Evolutionary conservation across 1,284 basidiomycete genomes (phyloP).

Genomic region (Fomitopsis pinicola): DNA sequence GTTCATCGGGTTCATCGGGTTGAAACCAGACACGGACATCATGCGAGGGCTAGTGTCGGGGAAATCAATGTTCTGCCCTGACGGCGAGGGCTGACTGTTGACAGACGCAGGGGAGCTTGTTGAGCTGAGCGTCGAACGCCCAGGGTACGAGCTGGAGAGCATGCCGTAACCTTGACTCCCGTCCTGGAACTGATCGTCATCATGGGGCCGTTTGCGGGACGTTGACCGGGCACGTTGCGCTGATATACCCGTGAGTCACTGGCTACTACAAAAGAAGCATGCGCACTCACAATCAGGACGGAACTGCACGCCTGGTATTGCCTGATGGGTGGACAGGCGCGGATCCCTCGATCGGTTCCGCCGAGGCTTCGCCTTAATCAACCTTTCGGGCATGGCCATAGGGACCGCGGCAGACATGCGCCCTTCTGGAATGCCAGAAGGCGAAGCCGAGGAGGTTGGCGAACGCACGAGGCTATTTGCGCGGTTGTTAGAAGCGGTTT

Average conservation of each 20-base stretch:
- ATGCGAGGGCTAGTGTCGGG: constrained; percentile 24
- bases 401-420: constrained; percentile 20
- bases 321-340: constrained; percentile 50
- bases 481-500: constrained; percentile 21
- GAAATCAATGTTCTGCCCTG: constrained; percentile 40
- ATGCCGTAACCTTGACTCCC: constrained; percentile 32
- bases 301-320: constrained; percentile 56
- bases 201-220: constrained; percentile 66
- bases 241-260: constrained; percentile 23
- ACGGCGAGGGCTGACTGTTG: constrained; percentile 60
- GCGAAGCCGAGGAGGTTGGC: constrained; percentile 11
- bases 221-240: constrained; percentile 68
- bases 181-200: constrained; percentile 50
- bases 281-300: constrained; percentile 60
- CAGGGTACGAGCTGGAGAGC: constrained; percentile 32
- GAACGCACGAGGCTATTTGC: constrained; percentile 14
- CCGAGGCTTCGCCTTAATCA: constrained; percentile 49
- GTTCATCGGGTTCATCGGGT: constrained; percentile 17
- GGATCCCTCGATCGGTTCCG: constrained; percentile 61
- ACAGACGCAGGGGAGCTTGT: constrained; percentile 73
- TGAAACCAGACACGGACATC: constrained; percentile 17
- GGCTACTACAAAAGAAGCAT: constrained; percentile 13
- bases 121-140: constrained; percentile 43
- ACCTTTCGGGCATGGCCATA: constrained; percentile 33
- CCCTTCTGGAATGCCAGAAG: constrained; percentile 18